A percentile compares a stretch with the other conserved stretches of the same genome.
These are phyloP conservation scores for Wickerhamiella azyma DNA, from an alignment of 805 yeast species.

Conservation along the genomic window DNA sequence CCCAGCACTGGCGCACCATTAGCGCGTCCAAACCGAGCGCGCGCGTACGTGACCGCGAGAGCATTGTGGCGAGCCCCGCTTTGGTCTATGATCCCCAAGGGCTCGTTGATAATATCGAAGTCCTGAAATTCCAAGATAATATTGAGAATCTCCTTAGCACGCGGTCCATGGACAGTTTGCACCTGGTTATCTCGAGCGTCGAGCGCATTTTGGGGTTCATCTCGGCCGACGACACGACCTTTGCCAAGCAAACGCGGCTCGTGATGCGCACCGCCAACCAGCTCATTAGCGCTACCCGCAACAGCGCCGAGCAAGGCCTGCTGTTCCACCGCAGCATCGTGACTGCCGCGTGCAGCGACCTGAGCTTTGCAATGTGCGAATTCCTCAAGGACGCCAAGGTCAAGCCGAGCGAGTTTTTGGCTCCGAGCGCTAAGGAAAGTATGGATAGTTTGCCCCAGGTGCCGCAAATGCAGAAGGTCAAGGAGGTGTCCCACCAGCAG, in stretches of 20 bases:
- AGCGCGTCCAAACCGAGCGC: neutral
- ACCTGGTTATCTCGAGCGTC: slow-evolving; percentile 24
- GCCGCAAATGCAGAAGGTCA: too few species aligned
- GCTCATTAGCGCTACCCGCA: slow-evolving; percentile 62
- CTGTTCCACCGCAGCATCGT: slow-evolving; percentile 57
- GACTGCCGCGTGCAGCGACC: slow-evolving; percentile 63
- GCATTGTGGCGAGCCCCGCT: neutral
- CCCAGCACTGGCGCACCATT: slow-evolving; percentile 22
- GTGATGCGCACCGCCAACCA: slow-evolving; percentile 60
- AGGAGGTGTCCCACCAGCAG: too few species aligned
- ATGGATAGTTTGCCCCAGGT: neutral
- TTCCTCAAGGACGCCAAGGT: slow-evolving; percentile 9
- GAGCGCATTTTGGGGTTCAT: slow-evolving; percentile 20
- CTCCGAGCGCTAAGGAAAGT: neutral
- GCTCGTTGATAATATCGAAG: neutral
- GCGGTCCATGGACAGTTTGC: slow-evolving; percentile 21
- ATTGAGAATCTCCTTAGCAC: slow-evolving; percentile 22
- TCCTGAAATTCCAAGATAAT: slow-evolving; percentile 21
- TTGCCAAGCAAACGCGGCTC: slow-evolving; percentile 18
- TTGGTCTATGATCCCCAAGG: neutral
- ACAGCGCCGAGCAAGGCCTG: slow-evolving; percentile 49
- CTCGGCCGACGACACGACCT: slow-evolving; percentile 11
- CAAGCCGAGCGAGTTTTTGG: neutral
- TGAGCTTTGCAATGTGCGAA: slow-evolving; percentile 44
- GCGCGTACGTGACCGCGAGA: neutral